A percentile compares a stretch with the other conserved stretches of the same genome.
phyloP scores from a whole-genome alignment of 441 rosid species.

The Populus hybrid region DNA sequence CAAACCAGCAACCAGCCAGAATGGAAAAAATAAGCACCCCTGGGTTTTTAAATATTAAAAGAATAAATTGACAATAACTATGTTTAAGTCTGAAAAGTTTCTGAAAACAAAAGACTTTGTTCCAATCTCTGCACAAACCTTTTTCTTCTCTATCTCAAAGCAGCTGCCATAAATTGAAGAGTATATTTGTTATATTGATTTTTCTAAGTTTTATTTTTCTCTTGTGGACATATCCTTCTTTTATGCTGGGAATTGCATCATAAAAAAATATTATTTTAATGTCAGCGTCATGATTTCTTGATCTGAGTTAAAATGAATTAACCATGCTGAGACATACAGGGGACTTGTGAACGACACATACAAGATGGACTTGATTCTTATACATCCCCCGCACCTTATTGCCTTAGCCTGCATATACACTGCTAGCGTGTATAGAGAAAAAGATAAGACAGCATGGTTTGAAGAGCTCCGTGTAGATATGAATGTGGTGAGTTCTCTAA shows the following conservation, averaged over 20 bases:
- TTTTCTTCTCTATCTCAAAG: background rate
- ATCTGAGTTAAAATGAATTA: background rate
- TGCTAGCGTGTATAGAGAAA: slow-evolving; percentile 70
- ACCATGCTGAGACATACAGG: slow-evolving; percentile 41
- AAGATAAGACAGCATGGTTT: slow-evolving; percentile 83
- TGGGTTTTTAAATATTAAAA: background rate
- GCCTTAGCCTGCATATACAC: slow-evolving; percentile 89
- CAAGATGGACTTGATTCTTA: slow-evolving; percentile 91
- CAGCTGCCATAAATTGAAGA: background rate
- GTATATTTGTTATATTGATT: background rate
- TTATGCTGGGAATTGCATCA: background rate
- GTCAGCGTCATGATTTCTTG: background rate
- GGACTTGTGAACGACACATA: slow-evolving; percentile 93
- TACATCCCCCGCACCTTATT: slow-evolving; percentile 79
- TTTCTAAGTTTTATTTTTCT: background rate
- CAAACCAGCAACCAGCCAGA: too few relatives aligned
- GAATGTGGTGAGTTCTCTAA: slow-evolving; percentile 66
- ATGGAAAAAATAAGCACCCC: background rate
- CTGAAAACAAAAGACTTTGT: background rate
- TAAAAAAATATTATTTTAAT: background rate
- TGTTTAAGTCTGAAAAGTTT: background rate
- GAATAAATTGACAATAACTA: background rate
- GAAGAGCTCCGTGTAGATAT: slow-evolving; percentile 95
- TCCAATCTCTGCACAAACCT: background rate
- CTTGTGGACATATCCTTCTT: background rate